These are phyloP conservation scores for Acer yangbiense DNA, from an alignment of 345 rosid genomes.

Conservation along the genomic window DNA sequence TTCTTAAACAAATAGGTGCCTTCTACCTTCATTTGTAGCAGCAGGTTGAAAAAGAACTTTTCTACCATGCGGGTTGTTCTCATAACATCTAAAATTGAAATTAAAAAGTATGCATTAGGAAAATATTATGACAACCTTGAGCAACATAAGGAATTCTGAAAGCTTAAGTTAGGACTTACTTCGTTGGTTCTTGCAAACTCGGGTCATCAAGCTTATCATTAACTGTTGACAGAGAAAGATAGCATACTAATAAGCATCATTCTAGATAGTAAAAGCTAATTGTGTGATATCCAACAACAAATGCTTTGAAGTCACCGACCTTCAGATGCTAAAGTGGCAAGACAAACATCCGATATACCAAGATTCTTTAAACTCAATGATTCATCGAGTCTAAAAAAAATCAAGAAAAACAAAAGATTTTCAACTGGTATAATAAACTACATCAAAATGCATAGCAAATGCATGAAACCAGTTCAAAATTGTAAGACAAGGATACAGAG, in stretches of 20 bases:
- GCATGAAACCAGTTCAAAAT: background rate
- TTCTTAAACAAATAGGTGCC: slow-evolving; percentile 2
- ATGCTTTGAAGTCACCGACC: slow-evolving; percentile 28
- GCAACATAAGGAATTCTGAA: slow-evolving; percentile 11
- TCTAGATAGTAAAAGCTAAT: slow-evolving; percentile 1
- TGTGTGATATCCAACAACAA: background rate
- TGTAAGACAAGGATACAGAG: slow-evolving; percentile 65
- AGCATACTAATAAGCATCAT: slow-evolving; percentile 4
- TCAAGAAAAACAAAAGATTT: slow-evolving; percentile 29
- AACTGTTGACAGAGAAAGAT: slow-evolving; percentile 30
- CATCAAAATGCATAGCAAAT: background rate
- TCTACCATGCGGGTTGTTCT: slow-evolving; percentile 30
- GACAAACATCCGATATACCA: slow-evolving; percentile 84
- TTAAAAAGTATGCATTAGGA: background rate
- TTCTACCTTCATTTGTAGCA: slow-evolving; percentile 43
- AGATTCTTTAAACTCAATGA: slow-evolving; percentile 66
- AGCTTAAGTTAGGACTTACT: slow-evolving; percentile 42
- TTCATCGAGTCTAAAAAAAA: slow-evolving; percentile 56
- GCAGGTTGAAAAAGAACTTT: slow-evolving; percentile 21
- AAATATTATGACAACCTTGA: background rate
- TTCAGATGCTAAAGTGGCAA: slow-evolving; percentile 72
- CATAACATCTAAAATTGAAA: slow-evolving; percentile 30
- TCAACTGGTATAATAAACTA: background rate
- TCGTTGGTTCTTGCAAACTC: slow-evolving; percentile 29
- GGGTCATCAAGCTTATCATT: slow-evolving; percentile 23